Evolutionary conservation across 352 stramenopile species (phyloP).

Genomic region (Pythium aristosporum): DNA sequence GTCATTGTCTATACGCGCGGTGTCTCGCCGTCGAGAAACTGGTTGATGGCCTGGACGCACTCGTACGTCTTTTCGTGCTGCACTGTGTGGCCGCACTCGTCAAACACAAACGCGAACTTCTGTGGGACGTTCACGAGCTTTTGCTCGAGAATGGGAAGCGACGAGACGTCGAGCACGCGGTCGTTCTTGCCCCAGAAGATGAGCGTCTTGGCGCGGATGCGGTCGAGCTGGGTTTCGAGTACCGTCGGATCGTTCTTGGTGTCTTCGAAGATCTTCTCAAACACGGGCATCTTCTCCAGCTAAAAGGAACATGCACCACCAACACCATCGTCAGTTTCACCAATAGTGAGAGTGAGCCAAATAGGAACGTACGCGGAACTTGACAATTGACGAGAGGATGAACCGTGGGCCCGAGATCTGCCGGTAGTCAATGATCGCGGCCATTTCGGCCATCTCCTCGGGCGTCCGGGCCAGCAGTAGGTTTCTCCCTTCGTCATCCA

Average conservation of each 20-base stretch:
- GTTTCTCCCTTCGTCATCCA: conserved; percentile 57
- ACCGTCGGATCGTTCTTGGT: conserved; percentile 52
- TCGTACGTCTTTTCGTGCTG: conserved; percentile 65
- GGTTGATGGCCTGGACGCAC: conserved; percentile 62
- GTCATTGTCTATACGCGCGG: background rate
- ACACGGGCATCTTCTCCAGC: conserved; percentile 49
- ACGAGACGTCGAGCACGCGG: conserved; percentile 66
- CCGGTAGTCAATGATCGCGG: conserved; percentile 39
- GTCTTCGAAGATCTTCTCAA: conserved; percentile 63
- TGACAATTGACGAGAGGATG: conserved; percentile 35
- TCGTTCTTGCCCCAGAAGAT: conserved; percentile 79
- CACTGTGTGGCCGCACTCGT: conserved; percentile 67
- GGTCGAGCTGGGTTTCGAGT: conserved; percentile 57
- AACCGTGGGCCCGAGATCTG: conserved; percentile 33
- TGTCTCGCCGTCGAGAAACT: conserved; percentile 36
- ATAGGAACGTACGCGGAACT: conserved; percentile 9
- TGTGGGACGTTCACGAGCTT: conserved; percentile 36
- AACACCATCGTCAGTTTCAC: background rate
- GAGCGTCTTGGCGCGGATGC: conserved; percentile 53
- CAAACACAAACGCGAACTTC: conserved; percentile 21
- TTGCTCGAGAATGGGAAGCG: conserved; percentile 52
- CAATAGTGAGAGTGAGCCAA: too few relatives aligned
- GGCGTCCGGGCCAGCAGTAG: conserved; percentile 56
- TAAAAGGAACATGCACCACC: background rate
- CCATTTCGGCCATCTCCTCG: conserved; percentile 64